Evolutionary conservation across 1,139 yeast genomes (phyloP).

Genomic region (Candida gigantensis): DNA sequence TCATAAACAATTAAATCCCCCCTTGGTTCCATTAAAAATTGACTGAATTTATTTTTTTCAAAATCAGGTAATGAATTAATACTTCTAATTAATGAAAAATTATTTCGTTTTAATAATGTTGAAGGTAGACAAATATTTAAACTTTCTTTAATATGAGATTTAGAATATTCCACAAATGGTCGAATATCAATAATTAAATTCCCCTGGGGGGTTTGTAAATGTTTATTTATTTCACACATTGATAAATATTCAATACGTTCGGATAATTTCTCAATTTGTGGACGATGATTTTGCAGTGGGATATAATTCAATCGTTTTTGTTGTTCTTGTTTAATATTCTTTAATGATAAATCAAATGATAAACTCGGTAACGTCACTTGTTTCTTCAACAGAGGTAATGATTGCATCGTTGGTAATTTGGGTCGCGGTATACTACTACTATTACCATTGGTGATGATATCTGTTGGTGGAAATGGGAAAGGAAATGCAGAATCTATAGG

Average conservation of each 20-base stretch:
- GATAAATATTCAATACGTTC: conserved; percentile 6
- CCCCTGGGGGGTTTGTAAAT: not conserved
- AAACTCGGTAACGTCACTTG: conserved; percentile 16
- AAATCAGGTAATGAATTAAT: conserved; percentile 55
- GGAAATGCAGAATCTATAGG: conserved; percentile 10
- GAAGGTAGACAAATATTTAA: conserved; percentile 76
- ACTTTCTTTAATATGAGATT: conserved; percentile 53
- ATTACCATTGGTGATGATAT: conserved; percentile 1
- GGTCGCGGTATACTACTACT: not conserved
- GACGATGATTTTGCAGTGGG: conserved; percentile 15
- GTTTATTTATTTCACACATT: conserved; percentile 4
- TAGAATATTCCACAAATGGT: conserved; percentile 64
- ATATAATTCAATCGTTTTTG: conserved; percentile 15
- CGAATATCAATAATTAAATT: conserved; percentile 64
- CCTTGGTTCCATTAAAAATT: conserved; percentile 8
- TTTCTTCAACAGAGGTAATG: conserved; percentile 14
- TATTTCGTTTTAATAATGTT: conserved; percentile 68
- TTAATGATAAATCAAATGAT: conserved; percentile 10
- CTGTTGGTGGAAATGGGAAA: conserved; percentile 11
- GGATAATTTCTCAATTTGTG: conserved; percentile 16
- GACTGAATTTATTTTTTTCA: conserved; percentile 34
- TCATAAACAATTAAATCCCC: conserved; percentile 29
- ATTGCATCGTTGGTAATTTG: conserved; percentile 3
- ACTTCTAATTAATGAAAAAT: conserved; percentile 57
- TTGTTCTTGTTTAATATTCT: conserved; percentile 15